Evolutionary conservation across 495 filamentous ascomycete genomes (phyloP).

Genomic region (Trichoderma virens): DNA sequence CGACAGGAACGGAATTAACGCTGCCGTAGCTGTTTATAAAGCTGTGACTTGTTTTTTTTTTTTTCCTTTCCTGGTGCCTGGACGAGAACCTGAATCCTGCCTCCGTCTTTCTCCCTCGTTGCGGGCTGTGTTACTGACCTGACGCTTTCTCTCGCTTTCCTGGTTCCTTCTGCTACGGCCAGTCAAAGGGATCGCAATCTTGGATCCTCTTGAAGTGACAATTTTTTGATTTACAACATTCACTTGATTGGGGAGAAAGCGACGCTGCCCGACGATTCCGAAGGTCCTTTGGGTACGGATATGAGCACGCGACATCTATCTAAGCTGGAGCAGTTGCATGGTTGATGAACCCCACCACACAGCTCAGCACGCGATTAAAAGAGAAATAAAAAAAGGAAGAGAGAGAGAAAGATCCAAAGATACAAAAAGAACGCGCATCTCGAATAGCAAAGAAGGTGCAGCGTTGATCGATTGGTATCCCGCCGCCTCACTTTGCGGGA

Average conservation of each 20-base stretch:
- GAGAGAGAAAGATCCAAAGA: background rate
- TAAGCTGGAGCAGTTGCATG: background rate
- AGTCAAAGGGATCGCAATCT: too few relatives aligned
- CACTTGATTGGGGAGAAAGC: background rate
- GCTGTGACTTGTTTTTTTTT: background rate
- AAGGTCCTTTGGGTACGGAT: background rate
- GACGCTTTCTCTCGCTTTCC: too few relatives aligned
- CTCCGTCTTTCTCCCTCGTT: background rate
- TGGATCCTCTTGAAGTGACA: too few relatives aligned
- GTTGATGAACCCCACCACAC: background rate
- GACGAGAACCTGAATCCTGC: background rate
- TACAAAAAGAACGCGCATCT: too few relatives aligned
- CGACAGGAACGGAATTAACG: background rate
- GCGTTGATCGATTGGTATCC: background rate
- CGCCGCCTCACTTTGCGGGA: background rate
- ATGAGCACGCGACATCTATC: background rate
- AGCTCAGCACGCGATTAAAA: background rate
- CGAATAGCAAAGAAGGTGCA: background rate
- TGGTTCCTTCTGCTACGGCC: too few relatives aligned
- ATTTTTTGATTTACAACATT: too few relatives aligned
- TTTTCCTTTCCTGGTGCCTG: background rate
- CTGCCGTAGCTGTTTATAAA: background rate
- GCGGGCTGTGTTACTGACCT: too few relatives aligned
- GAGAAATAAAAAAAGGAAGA: background rate
- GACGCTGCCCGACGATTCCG: background rate